Conservation (phyloP, 1,284 basidiomycete species). For the Xerocomus cyaneibrunnescens region DNA sequence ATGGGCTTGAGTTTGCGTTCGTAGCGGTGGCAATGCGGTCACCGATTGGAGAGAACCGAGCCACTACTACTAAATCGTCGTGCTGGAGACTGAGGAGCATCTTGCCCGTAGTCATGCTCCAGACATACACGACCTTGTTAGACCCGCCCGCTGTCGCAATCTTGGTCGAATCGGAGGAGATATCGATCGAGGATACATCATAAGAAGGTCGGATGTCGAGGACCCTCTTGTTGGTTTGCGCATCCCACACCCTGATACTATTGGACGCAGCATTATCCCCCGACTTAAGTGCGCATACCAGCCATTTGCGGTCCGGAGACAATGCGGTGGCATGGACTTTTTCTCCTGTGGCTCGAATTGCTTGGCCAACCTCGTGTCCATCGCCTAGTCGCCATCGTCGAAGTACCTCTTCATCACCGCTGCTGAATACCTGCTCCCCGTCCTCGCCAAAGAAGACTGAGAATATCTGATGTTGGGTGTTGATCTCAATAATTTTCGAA, state of each 20-base stretch:
- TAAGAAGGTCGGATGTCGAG: background rate
- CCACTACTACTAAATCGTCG: background rate
- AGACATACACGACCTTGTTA: background rate
- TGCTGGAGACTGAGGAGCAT: background rate
- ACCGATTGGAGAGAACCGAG: slow-evolving; percentile 1
- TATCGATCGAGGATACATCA: background rate
- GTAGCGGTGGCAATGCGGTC: slow-evolving; percentile 1
- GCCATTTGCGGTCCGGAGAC: slow-evolving; percentile 1
- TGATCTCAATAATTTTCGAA: background rate
- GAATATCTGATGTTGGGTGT: background rate
- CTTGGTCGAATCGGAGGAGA: background rate
- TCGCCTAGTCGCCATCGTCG: slow-evolving; percentile 4
- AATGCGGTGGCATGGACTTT: background rate
- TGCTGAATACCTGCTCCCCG: background rate
- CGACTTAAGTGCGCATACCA: background rate
- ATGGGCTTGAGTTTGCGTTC: background rate
- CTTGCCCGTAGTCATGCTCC: background rate
- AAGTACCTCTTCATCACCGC: background rate
- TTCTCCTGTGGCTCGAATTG: background rate
- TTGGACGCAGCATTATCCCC: background rate
- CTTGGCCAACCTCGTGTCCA: background rate
- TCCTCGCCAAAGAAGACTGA: slow-evolving; percentile 1
- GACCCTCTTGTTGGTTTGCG: background rate
- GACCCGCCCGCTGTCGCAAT: background rate
- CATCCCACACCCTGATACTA: background rate